Evolutionary conservation across 805 yeast genomes (phyloP), one percentile per base, ranked within the genome.

Genomic region (Lipomyces japonicus): DNA sequence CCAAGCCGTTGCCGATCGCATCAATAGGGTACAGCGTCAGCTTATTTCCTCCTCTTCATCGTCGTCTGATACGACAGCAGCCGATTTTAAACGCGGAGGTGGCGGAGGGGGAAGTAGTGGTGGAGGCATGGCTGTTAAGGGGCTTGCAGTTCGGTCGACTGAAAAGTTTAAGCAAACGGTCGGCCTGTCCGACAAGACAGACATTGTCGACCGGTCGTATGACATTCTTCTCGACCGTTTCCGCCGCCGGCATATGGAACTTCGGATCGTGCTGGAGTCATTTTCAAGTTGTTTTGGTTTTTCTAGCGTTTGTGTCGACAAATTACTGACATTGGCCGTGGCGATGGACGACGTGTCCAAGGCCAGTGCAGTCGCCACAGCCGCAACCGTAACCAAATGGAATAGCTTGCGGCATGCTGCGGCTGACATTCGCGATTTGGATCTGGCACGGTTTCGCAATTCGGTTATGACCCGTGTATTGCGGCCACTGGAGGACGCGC

Each of bases 161-260:
- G 58, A 51, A 25, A 47, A 31, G 32, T 37, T 44, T 18, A 51
- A 39, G 40, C 36, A 42, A 19, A 23, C 55, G 4, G 48, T 52
- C 2, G 48, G 44, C 19, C 31, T 44, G 18, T 24, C 51, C 10
- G 48, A 44, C 18, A 41, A 16, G 34, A 10, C 42, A 2, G 50
- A 40, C 2, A 16, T 43, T 12, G 44, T 41, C 19, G 57, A 52
- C 38, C 41, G 39, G 9, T 28, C 43, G 19, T 53, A 53, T 24
- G 57, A 53, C 14, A 28, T 28, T 12, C 28, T 53, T 2, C 48
- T 30, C 12, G 51, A 46, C n/a, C 48, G 46, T 2, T 51, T 42
- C 26, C 50, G 51, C 10, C 45, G 55, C 3, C 51, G 56, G 12
- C 44, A 50, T 22, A 18, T 48, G 14, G 55, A 53, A 16, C 40